Percentiles rank a stretch among this genome's conserved stretches.
phyloP scores from a whole-genome alignment of 352 stramenopile species.

The Ochromonadaceae sp. region DNA sequence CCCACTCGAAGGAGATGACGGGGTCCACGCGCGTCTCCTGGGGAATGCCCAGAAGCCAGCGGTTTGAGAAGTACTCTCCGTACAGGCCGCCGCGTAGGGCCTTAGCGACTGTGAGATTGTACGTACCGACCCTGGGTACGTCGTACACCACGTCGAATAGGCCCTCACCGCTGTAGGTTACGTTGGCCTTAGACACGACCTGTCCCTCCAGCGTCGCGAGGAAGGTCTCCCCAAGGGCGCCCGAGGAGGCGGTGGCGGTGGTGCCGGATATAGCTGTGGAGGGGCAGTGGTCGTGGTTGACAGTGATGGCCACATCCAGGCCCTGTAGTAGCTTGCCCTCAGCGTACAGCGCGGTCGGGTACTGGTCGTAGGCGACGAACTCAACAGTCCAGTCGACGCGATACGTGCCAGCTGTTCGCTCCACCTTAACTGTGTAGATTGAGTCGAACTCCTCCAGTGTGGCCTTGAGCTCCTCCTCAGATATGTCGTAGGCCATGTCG shows the following conservation, averaged over 20 bases:
- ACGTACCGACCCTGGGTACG: conserved; percentile 55
- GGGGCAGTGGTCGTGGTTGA: conserved; percentile 28
- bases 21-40: conserved; percentile 61
- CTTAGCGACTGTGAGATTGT: conserved; percentile 60
- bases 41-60: conserved; percentile 70
- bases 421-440: conserved; percentile 53
- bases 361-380: conserved; percentile 62
- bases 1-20: conserved; percentile 75
- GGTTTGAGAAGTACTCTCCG: conserved; percentile 86
- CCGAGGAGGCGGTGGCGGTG: conserved; percentile 28
- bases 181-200: conserved; percentile 27
- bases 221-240: conserved; percentile 35
- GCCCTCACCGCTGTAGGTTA: conserved; percentile 39
- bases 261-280: conserved; percentile 15
- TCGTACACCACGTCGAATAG: conserved; percentile 70
- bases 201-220: conserved; percentile 32
- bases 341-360: conserved; percentile 44
- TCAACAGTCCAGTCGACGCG: conserved; percentile 55
- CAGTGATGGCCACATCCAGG: conserved; percentile 23
- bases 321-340: conserved; percentile 38
- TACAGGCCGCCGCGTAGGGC: conserved; percentile 55
- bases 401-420: conserved; percentile 33
- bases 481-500: conserved; percentile 49
- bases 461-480: conserved; percentile 34
- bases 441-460: conserved; percentile 49